Evolutionary conservation across 768 basidiomycete species (phyloP).

Genomic region (Clitopilus hobsonii): DNA sequence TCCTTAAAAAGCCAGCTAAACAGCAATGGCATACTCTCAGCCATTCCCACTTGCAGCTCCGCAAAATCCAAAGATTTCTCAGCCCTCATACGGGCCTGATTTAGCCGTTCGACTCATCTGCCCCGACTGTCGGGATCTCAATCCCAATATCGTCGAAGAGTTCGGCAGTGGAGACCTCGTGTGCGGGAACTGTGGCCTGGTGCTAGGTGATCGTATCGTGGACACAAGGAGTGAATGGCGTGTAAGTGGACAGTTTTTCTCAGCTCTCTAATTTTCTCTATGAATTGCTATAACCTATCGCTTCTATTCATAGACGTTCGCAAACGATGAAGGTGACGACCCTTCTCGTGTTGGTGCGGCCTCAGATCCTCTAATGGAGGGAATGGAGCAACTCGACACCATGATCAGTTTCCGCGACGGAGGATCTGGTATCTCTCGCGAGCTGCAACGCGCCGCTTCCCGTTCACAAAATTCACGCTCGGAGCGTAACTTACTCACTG

Average conservation of each 20-base stretch:
- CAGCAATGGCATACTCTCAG: constrained; percentile 63
- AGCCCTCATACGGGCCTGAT: constrained; percentile 72
- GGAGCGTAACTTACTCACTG: constrained; percentile 81
- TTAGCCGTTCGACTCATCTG: constrained; percentile 88
- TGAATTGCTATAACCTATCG: constrained; percentile 11
- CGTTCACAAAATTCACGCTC: constrained; percentile 74
- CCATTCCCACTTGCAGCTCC: constrained; percentile 76
- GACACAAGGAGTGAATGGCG: constrained; percentile 99
- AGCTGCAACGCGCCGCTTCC: constrained; percentile 89
- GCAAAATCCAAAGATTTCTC: constrained; percentile 40
- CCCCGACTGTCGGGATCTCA: constrained; percentile 91
- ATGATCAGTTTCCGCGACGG: constrained; percentile 95
- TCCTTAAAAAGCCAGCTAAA: background rate
- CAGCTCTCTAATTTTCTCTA: constrained; percentile 5
- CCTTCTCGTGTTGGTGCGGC: constrained; percentile 99
- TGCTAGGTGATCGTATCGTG: constrained; percentile 93
- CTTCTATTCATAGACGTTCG: constrained; percentile 72
- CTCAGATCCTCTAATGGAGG: constrained; percentile 88
- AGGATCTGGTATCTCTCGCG: constrained; percentile 85
- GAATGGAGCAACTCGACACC: constrained; percentile 91
- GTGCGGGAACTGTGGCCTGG: constrained; percentile 88
- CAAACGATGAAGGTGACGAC: constrained; percentile 98
- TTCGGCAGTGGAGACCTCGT: constrained; percentile 98
- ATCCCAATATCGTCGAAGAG: constrained; percentile 94
- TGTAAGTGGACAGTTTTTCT: constrained; percentile 51